These are phyloP conservation scores for Tylopilus felleus DNA, from an alignment of 768 basidiomycete species.

Conservation along the genomic window DNA sequence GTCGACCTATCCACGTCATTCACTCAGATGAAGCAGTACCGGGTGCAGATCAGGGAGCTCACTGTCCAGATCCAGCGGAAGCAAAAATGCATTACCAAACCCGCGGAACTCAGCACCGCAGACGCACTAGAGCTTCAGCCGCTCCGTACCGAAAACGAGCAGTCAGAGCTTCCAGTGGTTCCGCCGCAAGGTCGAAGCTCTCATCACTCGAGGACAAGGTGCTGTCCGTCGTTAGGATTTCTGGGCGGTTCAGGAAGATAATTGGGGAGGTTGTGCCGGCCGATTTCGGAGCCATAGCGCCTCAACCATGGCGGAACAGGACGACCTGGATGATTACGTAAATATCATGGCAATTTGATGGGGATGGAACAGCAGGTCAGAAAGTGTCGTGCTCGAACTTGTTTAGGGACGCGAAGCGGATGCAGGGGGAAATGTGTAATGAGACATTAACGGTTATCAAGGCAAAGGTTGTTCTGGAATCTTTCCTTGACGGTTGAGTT, in stretches of 20 bases:
- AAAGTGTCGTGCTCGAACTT: conserved; percentile 14
- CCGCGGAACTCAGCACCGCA: not conserved
- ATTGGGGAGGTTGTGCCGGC: conserved; percentile 3
- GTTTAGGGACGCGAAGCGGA: conserved; percentile 12
- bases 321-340: not conserved
- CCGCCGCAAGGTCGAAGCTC: not conserved
- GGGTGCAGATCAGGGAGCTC: no score
- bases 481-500: conserved; percentile 2
- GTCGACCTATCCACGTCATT: no score
- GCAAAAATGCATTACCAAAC: no score
- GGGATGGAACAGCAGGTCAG: not conserved
- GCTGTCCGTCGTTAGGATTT: not conserved
- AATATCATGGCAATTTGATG: no score
- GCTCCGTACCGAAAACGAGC: no score
- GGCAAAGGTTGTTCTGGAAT: conserved; percentile 13
- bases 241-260: conserved; percentile 5
- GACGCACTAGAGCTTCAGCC: not conserved
- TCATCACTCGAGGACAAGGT: conserved; percentile 4
- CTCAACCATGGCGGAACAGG: conserved; percentile 7
- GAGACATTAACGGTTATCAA: conserved; percentile 2
- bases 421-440: not conserved
- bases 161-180: conserved; percentile 8
- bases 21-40: no score
- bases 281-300: conserved; percentile 5
- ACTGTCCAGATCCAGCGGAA: no score